Evolutionary conservation across 352 stramenopile genomes (phyloP).

Genomic region (Phytophthora citricola): DNA sequence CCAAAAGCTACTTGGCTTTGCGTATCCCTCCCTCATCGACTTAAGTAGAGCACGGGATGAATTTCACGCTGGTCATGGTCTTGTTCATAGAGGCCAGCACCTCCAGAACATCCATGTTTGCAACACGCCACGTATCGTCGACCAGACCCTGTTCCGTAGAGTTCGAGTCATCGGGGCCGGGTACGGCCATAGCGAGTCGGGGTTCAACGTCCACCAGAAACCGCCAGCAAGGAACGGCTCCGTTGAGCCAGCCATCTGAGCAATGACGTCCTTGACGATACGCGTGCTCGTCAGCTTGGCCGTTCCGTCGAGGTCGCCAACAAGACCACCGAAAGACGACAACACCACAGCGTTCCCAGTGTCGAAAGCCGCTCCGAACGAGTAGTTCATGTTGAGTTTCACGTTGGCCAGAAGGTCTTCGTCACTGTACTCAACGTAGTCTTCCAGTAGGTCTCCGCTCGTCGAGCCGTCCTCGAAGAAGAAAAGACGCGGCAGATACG

Average conservation of each 20-base stretch:
- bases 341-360: constrained; percentile 73
- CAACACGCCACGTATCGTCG: constrained; percentile 75
- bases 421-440: constrained; percentile 70
- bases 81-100: constrained; percentile 71
- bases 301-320: constrained; percentile 63
- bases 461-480: constrained; percentile 67
- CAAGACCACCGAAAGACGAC: constrained; percentile 84
- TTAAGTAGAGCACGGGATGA: constrained; percentile 67
- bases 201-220: constrained; percentile 87
- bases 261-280: constrained; percentile 68
- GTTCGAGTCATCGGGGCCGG: constrained; percentile 68
- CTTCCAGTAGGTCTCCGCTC: constrained; percentile 61
- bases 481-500: constrained; percentile 61
- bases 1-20: constrained; percentile 22
- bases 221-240: constrained; percentile 66
- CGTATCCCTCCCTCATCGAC: constrained; percentile 23
- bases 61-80: constrained; percentile 65
- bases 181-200: constrained; percentile 80
- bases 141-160: constrained; percentile 61
- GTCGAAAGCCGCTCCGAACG: constrained; percentile 70
- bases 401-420: constrained; percentile 68
- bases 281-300: constrained; percentile 73
- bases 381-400: constrained; percentile 82
- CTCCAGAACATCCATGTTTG: constrained; percentile 73
- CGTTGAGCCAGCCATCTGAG: constrained; percentile 60